Evolutionary conservation across 352 stramenopile genomes (phyloP).

Genomic region (Pythium dissotocum): DNA sequence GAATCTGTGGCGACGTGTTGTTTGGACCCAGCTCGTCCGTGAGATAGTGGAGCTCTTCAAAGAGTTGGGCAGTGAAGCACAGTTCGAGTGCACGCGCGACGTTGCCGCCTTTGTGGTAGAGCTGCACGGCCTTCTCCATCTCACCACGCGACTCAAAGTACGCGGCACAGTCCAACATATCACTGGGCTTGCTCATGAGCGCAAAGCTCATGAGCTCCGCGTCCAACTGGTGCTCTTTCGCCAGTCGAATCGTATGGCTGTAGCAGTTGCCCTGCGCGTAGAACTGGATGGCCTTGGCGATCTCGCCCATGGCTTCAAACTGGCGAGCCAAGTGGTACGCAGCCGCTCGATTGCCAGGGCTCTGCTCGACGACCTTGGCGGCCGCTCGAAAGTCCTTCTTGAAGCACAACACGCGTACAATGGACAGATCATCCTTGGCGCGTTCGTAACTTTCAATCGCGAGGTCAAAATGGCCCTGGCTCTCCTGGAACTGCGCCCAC

Average conservation of each 20-base stretch:
- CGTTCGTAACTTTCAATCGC: slow-evolving; percentile 89
- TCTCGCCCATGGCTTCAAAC: slow-evolving; percentile 81
- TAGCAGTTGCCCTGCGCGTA: slow-evolving; percentile 89
- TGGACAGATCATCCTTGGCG: slow-evolving; percentile 86
- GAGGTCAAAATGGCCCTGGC: slow-evolving; percentile 81
- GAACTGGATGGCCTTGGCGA: slow-evolving; percentile 90
- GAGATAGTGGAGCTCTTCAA: slow-evolving; percentile 85
- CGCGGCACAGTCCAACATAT: slow-evolving; percentile 89
- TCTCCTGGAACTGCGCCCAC: slow-evolving; percentile 95
- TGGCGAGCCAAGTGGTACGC: slow-evolving; percentile 89
- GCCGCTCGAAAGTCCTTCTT: slow-evolving; percentile 88
- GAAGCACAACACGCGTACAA: slow-evolving; percentile 92
- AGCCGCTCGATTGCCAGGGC: slow-evolving; percentile 63
- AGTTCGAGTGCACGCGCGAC: slow-evolving; percentile 90
- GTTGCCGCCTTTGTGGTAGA: slow-evolving; percentile 94
- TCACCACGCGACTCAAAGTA: slow-evolving; percentile 94
- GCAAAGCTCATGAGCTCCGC: slow-evolving; percentile 92
- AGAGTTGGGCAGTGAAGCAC: slow-evolving; percentile 91
- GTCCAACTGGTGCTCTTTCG: slow-evolving; percentile 89
- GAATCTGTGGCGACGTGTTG: slow-evolving; percentile 74
- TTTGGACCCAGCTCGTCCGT: slow-evolving; percentile 76
- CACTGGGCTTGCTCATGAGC: slow-evolving; percentile 81
- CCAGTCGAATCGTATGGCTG: slow-evolving; percentile 93
- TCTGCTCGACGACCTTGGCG: slow-evolving; percentile 80
- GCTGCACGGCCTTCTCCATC: slow-evolving; percentile 92